These are phyloP conservation scores for Simplicillium aogashimaense DNA, from an alignment of 2,329 filamentous ascomycete genomes.

Conservation along the genomic window DNA sequence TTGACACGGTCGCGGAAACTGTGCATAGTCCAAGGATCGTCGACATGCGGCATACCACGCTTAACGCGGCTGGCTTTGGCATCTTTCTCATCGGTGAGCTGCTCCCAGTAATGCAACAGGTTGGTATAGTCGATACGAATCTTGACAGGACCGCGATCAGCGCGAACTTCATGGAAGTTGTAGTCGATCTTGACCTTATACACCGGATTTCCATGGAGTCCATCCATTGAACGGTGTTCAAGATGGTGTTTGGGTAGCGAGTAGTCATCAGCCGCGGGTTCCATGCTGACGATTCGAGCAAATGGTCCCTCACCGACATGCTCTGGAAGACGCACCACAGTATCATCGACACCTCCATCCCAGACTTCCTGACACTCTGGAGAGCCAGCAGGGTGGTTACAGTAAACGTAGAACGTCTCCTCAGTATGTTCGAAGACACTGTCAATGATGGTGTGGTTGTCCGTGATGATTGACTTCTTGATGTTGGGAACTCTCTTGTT, in stretches of 20 bases:
- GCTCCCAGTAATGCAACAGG: conserved; percentile 19
- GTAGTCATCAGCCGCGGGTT: conserved; percentile 1
- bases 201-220: conserved; percentile 7
- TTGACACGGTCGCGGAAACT: too few relatives aligned
- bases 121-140: conserved; percentile 25
- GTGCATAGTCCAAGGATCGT: too few relatives aligned
- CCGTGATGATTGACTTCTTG: conserved; percentile 14
- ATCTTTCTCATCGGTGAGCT: conserved; percentile 8
- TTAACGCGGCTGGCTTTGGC: conserved; percentile 1
- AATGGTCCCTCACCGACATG: conserved; percentile 16
- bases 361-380: conserved; percentile 10
- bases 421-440: conserved; percentile 15
- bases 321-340: conserved; percentile 14
- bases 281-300: conserved; percentile 14
- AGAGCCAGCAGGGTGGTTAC: conserved; percentile 13
- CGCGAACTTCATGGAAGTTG: conserved; percentile 15
- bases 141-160: conserved; percentile 14
- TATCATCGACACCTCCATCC: conserved; percentile 11
- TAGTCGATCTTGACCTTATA: conserved; percentile 22
- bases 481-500: conserved; percentile 4
- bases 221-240: neutral
- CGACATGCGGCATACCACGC: neutral
- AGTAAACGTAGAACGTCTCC: conserved; percentile 17
- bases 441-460: conserved; percentile 15
- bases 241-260: conserved; percentile 3